A percentile compares a stretch with the other conserved stretches of the same genome.
Conservation (phyloP, 805 yeast genomes). For the Myxozyma udenii region DNA sequence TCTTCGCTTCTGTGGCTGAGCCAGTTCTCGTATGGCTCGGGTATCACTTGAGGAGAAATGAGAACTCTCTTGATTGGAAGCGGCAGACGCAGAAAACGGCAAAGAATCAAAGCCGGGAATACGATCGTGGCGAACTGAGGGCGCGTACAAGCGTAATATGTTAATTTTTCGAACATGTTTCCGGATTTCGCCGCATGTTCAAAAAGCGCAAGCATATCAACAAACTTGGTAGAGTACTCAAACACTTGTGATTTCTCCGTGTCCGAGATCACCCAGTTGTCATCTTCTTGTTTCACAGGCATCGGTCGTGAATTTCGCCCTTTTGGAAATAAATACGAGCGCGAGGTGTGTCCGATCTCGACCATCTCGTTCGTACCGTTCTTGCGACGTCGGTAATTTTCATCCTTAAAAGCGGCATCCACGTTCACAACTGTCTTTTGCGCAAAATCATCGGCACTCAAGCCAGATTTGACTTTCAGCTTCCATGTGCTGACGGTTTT, state of each 20-base stretch:
- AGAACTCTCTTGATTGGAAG: not conserved
- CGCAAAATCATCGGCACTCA: too few species aligned
- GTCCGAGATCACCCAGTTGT: too few species aligned
- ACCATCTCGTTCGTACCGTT: too few species aligned
- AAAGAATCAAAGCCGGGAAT: constrained; percentile 6
- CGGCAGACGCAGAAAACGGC: not conserved
- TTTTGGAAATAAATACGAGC: not conserved
- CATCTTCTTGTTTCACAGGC: too few species aligned
- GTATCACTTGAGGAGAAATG: not conserved
- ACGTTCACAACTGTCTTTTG: not conserved
- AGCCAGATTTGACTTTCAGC: too few species aligned
- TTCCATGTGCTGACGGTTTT: too few species aligned
- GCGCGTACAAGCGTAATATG: constrained; percentile 2
- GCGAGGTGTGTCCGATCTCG: not conserved
- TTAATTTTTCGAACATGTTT: not conserved
- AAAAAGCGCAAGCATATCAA: constrained; percentile 1
- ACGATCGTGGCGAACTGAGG: not conserved
- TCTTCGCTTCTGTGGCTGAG: too few species aligned
- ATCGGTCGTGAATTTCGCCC: not conserved
- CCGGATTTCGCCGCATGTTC: not conserved
- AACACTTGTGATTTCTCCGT: too few species aligned
- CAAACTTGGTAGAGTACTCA: not conserved
- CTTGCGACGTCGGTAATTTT: too few species aligned
- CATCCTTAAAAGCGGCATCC: not conserved
- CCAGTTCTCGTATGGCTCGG: too few species aligned